Conservation (phyloP, 768 basidiomycete species). For the Pisolithus microcarpus region DNA sequence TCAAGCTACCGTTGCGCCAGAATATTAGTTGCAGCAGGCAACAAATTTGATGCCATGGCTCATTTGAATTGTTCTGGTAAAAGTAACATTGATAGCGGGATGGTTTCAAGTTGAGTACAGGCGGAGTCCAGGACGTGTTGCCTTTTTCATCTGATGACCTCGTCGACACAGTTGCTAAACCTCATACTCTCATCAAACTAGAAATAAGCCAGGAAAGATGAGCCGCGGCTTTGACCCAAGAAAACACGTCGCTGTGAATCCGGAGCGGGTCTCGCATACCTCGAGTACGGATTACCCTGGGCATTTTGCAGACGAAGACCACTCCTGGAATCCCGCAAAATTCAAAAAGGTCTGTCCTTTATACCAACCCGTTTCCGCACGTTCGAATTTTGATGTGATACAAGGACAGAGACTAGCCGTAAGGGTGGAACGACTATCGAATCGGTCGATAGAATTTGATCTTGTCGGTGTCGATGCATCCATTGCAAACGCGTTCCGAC, state of each 20-base stretch:
- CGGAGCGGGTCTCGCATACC: constrained; percentile 71
- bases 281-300: constrained; percentile 90
- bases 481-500: constrained; percentile 88
- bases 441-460: constrained; percentile 88
- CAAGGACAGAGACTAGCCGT: constrained; percentile 62
- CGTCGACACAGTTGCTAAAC: background rate
- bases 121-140: too few relatives aligned
- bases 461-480: constrained; percentile 92
- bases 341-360: constrained; percentile 64
- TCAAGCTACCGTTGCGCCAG: too few relatives aligned
- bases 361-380: background rate
- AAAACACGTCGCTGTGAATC: constrained; percentile 58
- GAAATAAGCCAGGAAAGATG: background rate
- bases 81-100: too few relatives aligned
- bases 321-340: constrained; percentile 70
- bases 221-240: constrained; percentile 30
- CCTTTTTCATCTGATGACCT: background rate
- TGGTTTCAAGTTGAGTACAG: too few relatives aligned
- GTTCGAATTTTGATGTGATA: constrained; percentile 3
- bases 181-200: background rate
- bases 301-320: constrained; percentile 76
- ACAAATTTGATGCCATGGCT: too few relatives aligned
- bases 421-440: constrained; percentile 70
- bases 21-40: too few relatives aligned
- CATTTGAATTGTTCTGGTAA: too few relatives aligned